Percentiles rank a stretch among this genome's conserved stretches.
Evolutionary conservation across 495 filamentous ascomycete species (phyloP).

Genomic region (Friedmanniomyces endolithicus): DNA sequence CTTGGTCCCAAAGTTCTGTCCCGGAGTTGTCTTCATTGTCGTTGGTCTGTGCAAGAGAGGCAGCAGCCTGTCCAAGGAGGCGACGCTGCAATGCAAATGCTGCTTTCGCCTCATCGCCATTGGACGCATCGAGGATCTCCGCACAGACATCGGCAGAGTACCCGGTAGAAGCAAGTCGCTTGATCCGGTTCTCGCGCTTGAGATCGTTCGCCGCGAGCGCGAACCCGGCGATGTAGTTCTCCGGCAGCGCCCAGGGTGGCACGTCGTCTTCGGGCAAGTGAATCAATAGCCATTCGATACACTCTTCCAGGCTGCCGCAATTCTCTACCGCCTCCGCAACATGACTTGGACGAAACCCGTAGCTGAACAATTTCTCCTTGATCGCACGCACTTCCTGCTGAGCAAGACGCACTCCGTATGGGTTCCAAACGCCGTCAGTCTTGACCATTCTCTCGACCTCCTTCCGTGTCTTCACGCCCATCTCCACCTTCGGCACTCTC

Average conservation of each 20-base stretch:
- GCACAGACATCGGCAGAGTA: conserved; percentile 76
- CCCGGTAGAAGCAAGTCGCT: conserved; percentile 66
- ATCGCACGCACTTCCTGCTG: conserved; percentile 43
- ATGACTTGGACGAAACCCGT: conserved; percentile 80
- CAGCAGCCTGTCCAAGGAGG: conserved; percentile 32
- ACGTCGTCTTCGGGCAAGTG: conserved; percentile 96
- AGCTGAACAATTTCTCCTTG: conserved; percentile 55
- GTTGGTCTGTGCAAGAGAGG: conserved; percentile 19
- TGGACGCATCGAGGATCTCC: conserved; percentile 52
- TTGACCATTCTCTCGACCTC: conserved; percentile 69
- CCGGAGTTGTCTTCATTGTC: conserved; percentile 18
- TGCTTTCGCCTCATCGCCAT: conserved; percentile 62
- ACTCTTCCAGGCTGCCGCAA: conserved; percentile 87
- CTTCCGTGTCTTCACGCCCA: conserved; percentile 64
- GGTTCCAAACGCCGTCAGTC: conserved; percentile 74
- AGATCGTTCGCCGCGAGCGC: conserved; percentile 69
- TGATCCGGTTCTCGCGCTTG: conserved; percentile 63
- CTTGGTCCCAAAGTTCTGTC: conserved; percentile 63
- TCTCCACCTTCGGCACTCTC: conserved; percentile 76
- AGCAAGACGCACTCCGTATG: conserved; percentile 52
- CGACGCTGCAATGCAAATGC: conserved; percentile 66
- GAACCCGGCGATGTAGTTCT: conserved; percentile 77
- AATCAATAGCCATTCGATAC: conserved; percentile 83
- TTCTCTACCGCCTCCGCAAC: conserved; percentile 74
- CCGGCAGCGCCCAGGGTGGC: conserved; percentile 77